Base-by-base conservation (phyloP, 306 rosid species). In the Chamaecrista fasciculata region DNA sequence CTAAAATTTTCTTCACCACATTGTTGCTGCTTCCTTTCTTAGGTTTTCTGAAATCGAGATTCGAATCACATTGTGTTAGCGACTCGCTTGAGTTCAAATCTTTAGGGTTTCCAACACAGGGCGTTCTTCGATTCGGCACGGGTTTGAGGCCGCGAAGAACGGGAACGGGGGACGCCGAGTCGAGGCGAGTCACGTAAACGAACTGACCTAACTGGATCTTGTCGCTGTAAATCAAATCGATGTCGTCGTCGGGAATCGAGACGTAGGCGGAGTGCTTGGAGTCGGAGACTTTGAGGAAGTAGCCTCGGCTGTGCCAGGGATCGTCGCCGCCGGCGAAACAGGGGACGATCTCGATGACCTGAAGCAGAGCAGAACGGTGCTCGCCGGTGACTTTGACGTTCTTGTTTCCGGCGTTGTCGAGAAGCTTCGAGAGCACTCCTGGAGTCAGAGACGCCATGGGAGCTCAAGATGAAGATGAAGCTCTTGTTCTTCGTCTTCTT, bases 371-470 rank as follows among this genome's bases (percentile, higher is more conserved):
- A 0, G 91, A 81, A 10, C 96, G 96, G 82, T 87, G 91, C 72
- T 68, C 73, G 3, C 82, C 83, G 19, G 91, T 82, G 18, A 80
- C 91, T 47, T 61, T 75, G 8, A 63, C 79, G 61, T 72, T 56
- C 28, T 69, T 76, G 71, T 79, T 74, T 0, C 86, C 86, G 1
- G 90, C 83, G 52, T 78, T 80, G 5, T 89, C 69, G 1, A 90
- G 84, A 7, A 90, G 94, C 86, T 87, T 90, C 0, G 91, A 78
- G 3, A 90, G 87, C 11, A 87, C 81, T 1, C 96, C 94, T 0
- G 94, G 89, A 0, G 96, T 85, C 4, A 90, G 83, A 8, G 94
- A 87, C 75, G 94, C 96, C 96, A 90, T 89, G 21, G 70, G 3
- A 8, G n/a, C n/a, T n/a, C n/a, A n/a, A n/a, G n/a, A n/a, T n/a